Base-by-base conservation (phyloP, 2,329 filamentous ascomycete genomes). In the Coleophoma cylindrospora region DNA sequence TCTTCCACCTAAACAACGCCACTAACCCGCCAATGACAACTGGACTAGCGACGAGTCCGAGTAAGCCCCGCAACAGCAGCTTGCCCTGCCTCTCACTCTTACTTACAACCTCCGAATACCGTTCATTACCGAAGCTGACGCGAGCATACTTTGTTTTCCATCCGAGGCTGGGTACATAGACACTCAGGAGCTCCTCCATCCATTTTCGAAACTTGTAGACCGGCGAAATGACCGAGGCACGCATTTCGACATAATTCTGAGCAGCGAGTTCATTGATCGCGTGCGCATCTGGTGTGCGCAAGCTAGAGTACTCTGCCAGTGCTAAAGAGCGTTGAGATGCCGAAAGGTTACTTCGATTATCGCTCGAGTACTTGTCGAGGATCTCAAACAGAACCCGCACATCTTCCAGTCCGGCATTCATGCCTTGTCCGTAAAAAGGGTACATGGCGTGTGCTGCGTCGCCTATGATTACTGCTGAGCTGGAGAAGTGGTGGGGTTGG, bases 381-480 rank as follows among this genome's bases (percentile, higher is more conserved):
- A 87, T 76, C 1, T 84, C 81, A 68, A 96, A 99, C 1, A 99
- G 79, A 5, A 95, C 84, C 8, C 87, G 84, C 12, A 99, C 91
- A 61, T 96, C 92, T 71, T 99, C 94, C 40, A 99, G 81, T 0
- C 94, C 94, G 0, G 94, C 88, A 64, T 99, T 99, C 84, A 99
- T 95, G 36, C 94, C 94, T 68, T 99, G 94, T 0, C 94, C 94
- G 67, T 97, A 99, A 69, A 99, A 99, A 0, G 94, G 94, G 0
- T 99, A 91, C 85, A 99, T 96, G 50, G 95, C 94, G 66, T 99
- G 94, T 0, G 94, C 91, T 8, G 94, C 91, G 65, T 99, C 94
- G 51, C 94, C 94, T 34, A 99, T 66, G 45, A 99, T 89, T 52
- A 95, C 90, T 33, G 80, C 90, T 0, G 84, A 87, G 21, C 83